Conservation (phyloP, 768 basidiomycete genomes). For the Phaffia tasmanica region DNA sequence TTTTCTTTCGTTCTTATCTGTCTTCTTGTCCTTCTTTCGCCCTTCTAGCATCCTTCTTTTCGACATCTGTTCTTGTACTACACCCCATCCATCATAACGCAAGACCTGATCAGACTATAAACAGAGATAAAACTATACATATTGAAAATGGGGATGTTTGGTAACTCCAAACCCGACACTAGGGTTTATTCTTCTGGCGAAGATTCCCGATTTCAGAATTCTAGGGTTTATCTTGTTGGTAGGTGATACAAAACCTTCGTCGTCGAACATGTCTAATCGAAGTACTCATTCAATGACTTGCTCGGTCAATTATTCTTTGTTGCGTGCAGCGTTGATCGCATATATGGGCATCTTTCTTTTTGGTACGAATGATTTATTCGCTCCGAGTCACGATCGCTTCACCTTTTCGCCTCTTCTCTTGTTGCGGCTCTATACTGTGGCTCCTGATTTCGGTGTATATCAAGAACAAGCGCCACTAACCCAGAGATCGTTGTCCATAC, state of each 20-base stretch:
- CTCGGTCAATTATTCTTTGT: not conserved
- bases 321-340: constrained; percentile 47
- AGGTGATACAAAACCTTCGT: not conserved
- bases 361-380: constrained; percentile 50
- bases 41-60: not conserved
- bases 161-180: not conserved
- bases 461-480: not conserved
- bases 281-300: not conserved
- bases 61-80: not conserved
- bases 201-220: constrained; percentile 11
- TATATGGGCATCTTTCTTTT: constrained; percentile 76
- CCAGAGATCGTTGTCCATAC: constrained; percentile 30
- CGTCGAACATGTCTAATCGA: not conserved
- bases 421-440: not conserved
- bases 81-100: not conserved
- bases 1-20: not conserved
- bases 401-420: too few relatives aligned
- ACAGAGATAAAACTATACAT: not conserved
- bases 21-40: not conserved
- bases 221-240: not conserved
- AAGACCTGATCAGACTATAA: not conserved
- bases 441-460: not conserved
- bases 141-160: constrained; percentile 6
- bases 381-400: not conserved
- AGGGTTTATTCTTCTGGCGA: constrained; percentile 14